Percentiles rank a stretch among this genome's conserved stretches.
phyloP scores from a whole-genome alignment of 1,284 basidiomycete species.

The Agroathelia rolfsii region DNA sequence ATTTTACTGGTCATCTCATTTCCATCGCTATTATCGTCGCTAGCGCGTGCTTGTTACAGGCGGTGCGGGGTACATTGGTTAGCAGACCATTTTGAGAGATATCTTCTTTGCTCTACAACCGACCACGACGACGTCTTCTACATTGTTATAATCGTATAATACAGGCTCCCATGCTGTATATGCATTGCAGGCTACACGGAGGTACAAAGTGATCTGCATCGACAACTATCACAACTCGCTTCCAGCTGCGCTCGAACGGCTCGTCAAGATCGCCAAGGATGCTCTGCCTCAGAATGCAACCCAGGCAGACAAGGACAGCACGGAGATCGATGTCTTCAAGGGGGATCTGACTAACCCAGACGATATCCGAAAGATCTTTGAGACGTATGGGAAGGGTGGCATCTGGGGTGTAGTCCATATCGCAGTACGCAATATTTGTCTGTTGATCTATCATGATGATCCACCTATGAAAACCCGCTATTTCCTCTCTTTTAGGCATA shows the following conservation, averaged over 20 bases:
- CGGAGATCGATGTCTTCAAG: constrained; percentile 59
- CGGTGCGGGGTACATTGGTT: constrained; percentile 80
- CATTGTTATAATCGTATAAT: too few relatives aligned
- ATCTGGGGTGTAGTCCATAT: constrained; percentile 97
- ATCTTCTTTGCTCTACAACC: constrained; percentile 10
- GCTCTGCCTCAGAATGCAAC: constrained; percentile 57
- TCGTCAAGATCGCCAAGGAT: constrained; percentile 70
- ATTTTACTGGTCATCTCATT: too few relatives aligned
- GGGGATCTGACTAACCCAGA: constrained; percentile 70
- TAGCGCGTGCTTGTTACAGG: constrained; percentile 76
- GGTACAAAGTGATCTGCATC: constrained; percentile 87
- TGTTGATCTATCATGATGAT: constrained; percentile 1
- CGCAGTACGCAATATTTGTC: constrained; percentile 49
- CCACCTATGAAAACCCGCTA: constrained; percentile 2
- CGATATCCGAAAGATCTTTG: constrained; percentile 70
- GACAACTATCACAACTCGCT: constrained; percentile 92
- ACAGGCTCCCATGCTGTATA: constrained; percentile 90
- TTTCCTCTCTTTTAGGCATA: constrained; percentile 56
- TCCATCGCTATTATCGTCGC: too few relatives aligned
- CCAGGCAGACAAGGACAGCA: constrained; percentile 52
- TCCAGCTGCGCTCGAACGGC: constrained; percentile 60
- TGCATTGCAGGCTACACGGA: constrained; percentile 74
- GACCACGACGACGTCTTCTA: too few relatives aligned
- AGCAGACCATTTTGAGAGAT: constrained; percentile 12
- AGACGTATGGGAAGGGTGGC: constrained; percentile 80